A percentile compares a stretch with the other conserved stretches of the same genome.
phyloP scores from a whole-genome alignment of 371 early-diverging fungal species.

The Thermomucor indicae-seudaticae region DNA sequence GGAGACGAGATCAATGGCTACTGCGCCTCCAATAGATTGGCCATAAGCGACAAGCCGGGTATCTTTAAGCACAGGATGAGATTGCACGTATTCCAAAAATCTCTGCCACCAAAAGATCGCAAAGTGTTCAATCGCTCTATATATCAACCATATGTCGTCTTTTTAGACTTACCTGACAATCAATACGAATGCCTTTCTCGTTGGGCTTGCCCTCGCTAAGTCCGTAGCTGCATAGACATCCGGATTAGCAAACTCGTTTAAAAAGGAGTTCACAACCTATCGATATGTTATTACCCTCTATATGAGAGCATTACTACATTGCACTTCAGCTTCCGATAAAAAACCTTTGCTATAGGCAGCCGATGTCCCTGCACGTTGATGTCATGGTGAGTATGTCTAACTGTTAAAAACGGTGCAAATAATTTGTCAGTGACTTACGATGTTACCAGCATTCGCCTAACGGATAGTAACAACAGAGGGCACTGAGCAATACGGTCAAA shows the following conservation, averaged over 20 bases:
- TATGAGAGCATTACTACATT: conserved; percentile 96
- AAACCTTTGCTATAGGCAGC: conserved; percentile 77
- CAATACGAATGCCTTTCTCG: conserved; percentile 85
- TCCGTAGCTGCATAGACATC: conserved; percentile 65
- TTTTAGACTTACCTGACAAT: conserved; percentile 65
- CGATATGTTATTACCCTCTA: conserved; percentile 63
- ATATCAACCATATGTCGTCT: background rate
- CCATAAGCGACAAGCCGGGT: conserved; percentile 87
- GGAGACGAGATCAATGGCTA: conserved; percentile 83
- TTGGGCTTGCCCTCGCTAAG: conserved; percentile 79
- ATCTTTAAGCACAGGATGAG: conserved; percentile 66
- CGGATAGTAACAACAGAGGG: background rate
- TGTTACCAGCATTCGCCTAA: conserved; percentile 92
- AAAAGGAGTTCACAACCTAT: background rate
- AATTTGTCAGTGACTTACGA: conserved; percentile 68
- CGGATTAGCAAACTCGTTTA: background rate
- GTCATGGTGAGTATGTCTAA: background rate
- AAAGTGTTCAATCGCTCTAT: background rate
- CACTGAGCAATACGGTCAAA: background rate
- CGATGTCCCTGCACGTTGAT: conserved; percentile 70
- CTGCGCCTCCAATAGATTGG: conserved; percentile 97
- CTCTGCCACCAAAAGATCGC: conserved; percentile 41
- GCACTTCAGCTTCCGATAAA: conserved; percentile 59
- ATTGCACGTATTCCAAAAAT: conserved; percentile 74
- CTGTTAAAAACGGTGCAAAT: background rate